Percentiles rank a stretch among this genome's conserved stretches.
These are phyloP conservation scores for Cryptosporidium baileyi DNA, from an alignment of 169 alveolate genomes.

Conservation along the genomic window DNA sequence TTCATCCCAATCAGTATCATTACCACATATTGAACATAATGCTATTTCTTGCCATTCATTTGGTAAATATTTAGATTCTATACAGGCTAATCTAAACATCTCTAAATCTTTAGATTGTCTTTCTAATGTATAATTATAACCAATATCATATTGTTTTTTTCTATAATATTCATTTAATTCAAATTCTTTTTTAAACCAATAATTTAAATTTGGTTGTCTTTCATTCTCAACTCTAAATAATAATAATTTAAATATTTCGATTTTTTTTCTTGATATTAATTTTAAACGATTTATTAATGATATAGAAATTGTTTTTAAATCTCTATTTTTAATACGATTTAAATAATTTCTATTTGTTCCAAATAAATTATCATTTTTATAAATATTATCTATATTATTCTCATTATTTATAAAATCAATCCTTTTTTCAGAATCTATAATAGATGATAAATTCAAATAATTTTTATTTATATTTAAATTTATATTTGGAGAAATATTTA, in stretches of 20 bases:
- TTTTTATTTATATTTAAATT: neutral
- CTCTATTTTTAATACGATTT: neutral
- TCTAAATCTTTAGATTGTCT: conserved; percentile 47
- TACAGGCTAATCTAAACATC: conserved; percentile 35
- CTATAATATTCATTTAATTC: conserved; percentile 43
- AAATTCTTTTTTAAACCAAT: conserved; percentile 40
- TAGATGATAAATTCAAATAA: neutral
- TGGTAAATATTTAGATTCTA: conserved; percentile 47
- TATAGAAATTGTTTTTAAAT: neutral
- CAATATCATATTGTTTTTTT: neutral
- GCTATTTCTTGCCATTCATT: conserved; percentile 68
- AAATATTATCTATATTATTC: neutral
- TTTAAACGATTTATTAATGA: conserved; percentile 15
- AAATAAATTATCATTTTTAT: neutral
- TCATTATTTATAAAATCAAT: neutral
- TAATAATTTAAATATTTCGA: conserved; percentile 5
- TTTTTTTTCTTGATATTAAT: neutral
- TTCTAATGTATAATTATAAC: conserved; percentile 46
- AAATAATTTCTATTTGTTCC: neutral
- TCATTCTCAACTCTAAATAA: conserved; percentile 43
- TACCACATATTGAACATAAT: conserved; percentile 66
- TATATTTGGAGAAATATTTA: conserved; percentile 35
- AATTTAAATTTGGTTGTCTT: neutral
- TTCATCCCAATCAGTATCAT: conserved; percentile 68
- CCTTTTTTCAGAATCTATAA: neutral